A percentile compares a stretch with the other conserved stretches of the same genome.
These are phyloP conservation scores for Saturnispora bothae DNA, from an alignment of 805 yeast species.

Conservation along the genomic window DNA sequence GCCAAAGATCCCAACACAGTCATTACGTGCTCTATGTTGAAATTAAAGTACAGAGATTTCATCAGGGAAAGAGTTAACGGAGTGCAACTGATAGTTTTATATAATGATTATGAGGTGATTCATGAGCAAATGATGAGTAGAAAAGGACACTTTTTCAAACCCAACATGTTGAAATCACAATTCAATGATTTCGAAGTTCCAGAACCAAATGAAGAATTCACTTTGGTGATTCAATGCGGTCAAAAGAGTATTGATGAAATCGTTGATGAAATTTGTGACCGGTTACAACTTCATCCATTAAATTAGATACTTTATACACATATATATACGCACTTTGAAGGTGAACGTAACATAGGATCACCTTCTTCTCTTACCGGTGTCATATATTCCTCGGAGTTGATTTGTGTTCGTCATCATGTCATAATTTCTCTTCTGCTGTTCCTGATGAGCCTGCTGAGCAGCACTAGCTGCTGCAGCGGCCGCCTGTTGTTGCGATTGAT, in stretches of 20 bases:
- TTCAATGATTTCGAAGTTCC: constrained; percentile 70
- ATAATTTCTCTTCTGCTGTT: constrained; percentile 11
- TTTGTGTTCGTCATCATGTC: constrained; percentile 10
- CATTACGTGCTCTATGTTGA: constrained; percentile 80
- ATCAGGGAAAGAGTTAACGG: constrained; percentile 32
- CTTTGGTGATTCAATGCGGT: constrained; percentile 16
- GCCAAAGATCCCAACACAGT: constrained; percentile 34
- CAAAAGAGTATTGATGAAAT: constrained; percentile 13
- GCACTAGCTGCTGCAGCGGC: too few species aligned
- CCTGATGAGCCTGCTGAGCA: not conserved
- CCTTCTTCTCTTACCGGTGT: constrained; percentile 5
- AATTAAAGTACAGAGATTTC: constrained; percentile 57
- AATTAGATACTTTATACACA: not conserved
- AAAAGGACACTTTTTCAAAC: constrained; percentile 77
- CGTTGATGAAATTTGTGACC: constrained; percentile 2
- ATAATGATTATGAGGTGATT: constrained; percentile 53
- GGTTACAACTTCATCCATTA: not conserved
- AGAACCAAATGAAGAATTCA: constrained; percentile 11
- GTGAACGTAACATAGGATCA: not conserved
- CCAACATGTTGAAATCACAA: constrained; percentile 74
- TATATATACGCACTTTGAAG: not conserved
- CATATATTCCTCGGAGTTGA: constrained; percentile 4
- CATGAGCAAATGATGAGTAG: constrained; percentile 52
- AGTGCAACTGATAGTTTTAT: constrained; percentile 47
- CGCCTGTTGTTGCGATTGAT: constrained; percentile 1